Percentiles rank a stretch among this genome's conserved stretches.
Evolutionary conservation across 495 filamentous ascomycete genomes (phyloP).

Genomic region (Penicillium salamii): DNA sequence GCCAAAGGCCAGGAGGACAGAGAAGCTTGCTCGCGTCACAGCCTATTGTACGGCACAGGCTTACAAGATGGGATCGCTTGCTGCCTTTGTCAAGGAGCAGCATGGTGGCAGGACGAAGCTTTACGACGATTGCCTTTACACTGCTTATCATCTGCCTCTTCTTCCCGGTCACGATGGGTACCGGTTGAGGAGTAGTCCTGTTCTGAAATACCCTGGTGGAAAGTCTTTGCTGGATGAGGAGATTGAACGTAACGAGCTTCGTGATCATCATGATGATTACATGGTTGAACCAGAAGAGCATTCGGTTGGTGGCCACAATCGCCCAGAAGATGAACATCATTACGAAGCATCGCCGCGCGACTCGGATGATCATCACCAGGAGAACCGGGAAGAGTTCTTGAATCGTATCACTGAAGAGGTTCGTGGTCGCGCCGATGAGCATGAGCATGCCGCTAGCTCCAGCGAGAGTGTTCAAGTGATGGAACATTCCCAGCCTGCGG

Average conservation of each 20-base stretch:
- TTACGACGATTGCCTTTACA: constrained; percentile 98
- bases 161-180: constrained; percentile 83
- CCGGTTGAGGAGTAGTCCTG: constrained; percentile 81
- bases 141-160: constrained; percentile 88
- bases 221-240: constrained; percentile 92
- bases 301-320: constrained; percentile 29
- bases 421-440: constrained; percentile 18
- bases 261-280: constrained; percentile 89
- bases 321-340: constrained; percentile 35
- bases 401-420: constrained; percentile 20
- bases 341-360: constrained; percentile 16
- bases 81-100: constrained; percentile 80
- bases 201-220: constrained; percentile 87
- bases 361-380: constrained; percentile 13
- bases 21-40: constrained; percentile 85
- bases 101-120: constrained; percentile 95
- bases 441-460: constrained; percentile 13
- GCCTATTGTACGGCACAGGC: constrained; percentile 96
- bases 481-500: constrained; percentile 1
- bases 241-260: constrained; percentile 88
- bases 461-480: not conserved
- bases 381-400: constrained; percentile 15
- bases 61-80: constrained; percentile 81
- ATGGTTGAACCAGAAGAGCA: constrained; percentile 57
- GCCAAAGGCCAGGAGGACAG: constrained; percentile 81